Evolutionary conservation across 2,329 filamentous ascomycete species (phyloP).

Genomic region (Fusarium stilboides): DNA sequence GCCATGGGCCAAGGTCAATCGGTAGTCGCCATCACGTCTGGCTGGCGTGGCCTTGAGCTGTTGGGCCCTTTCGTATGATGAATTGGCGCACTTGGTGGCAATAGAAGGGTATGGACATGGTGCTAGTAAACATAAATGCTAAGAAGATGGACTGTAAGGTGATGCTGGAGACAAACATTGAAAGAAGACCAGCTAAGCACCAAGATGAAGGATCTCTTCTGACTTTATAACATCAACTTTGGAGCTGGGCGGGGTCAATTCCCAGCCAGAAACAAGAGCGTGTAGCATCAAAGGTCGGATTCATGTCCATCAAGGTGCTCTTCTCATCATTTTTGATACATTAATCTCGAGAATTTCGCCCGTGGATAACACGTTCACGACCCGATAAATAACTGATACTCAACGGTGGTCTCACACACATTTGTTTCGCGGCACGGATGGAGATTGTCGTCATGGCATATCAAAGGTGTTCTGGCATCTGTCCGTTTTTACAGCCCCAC

Average conservation of each 20-base stretch:
- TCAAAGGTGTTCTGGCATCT: background rate
- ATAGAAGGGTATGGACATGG: background rate
- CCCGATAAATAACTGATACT: background rate
- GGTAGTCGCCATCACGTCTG: slow-evolving; percentile 6
- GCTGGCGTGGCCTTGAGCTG: background rate
- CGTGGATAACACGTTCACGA: no score
- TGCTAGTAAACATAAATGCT: background rate
- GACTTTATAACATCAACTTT: slow-evolving; percentile 22
- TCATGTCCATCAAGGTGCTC: slow-evolving; percentile 35
- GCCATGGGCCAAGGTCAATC: slow-evolving; percentile 6
- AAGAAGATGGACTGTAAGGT: background rate
- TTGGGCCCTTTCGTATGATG: background rate
- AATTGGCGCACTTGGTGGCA: background rate
- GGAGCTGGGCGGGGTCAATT: slow-evolving; percentile 22
- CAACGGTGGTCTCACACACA: background rate
- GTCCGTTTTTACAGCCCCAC: background rate
- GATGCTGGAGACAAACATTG: background rate
- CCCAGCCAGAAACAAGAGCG: slow-evolving; percentile 2
- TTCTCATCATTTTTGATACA: background rate
- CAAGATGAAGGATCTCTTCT: background rate
- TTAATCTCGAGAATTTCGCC: background rate
- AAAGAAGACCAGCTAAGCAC: background rate
- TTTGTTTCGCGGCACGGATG: background rate
- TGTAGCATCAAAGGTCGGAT: slow-evolving; percentile 7
- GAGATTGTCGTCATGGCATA: background rate